phyloP scores from a whole-genome alignment of 495 filamentous ascomycete genomes.

The Podospora anserina region DNA sequence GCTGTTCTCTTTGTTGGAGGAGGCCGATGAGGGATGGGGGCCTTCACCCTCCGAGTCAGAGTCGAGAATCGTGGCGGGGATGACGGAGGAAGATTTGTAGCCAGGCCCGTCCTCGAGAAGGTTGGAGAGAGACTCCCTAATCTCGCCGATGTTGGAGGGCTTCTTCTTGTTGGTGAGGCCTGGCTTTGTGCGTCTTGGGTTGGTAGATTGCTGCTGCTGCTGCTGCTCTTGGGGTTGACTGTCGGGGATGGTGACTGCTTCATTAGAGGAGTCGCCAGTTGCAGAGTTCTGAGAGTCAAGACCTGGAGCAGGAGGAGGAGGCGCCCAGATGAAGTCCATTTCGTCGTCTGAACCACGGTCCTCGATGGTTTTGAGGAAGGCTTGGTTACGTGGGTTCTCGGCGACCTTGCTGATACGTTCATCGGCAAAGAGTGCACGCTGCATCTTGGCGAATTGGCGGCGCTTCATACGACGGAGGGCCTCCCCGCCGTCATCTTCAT shows the following conservation, averaged over 20 bases:
- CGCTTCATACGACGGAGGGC: conserved; percentile 77
- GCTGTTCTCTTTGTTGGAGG: conserved; percentile 68
- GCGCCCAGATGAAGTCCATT: conserved; percentile 65
- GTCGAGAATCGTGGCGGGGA: conserved; percentile 43
- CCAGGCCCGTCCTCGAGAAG: conserved; percentile 54
- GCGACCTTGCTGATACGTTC: conserved; percentile 88
- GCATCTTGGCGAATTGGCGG: conserved; percentile 85
- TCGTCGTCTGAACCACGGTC: conserved; percentile 78
- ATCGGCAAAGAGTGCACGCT: conserved; percentile 82
- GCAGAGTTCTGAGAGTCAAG: conserved; percentile 39
- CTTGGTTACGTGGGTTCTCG: conserved; percentile 81
- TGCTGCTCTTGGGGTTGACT: conserved; percentile 38
- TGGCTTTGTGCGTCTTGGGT: conserved; percentile 63
- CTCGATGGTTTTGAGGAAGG: conserved; percentile 86
- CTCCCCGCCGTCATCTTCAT: conserved; percentile 80
- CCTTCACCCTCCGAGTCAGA: conserved; percentile 45
- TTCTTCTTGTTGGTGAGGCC: conserved; percentile 40
- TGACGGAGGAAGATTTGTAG: conserved; percentile 35
- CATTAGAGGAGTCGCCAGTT: conserved; percentile 13
- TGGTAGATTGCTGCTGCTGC: conserved; percentile 38
- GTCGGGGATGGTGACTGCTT: conserved; percentile 40
- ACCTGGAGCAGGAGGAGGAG: conserved; percentile 34
- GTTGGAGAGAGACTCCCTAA: conserved; percentile 75
- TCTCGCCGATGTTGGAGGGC: conserved; percentile 69
- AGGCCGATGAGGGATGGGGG: conserved; percentile 47